Percentiles rank a stretch among this genome's conserved stretches.
phyloP scores from a whole-genome alignment of 1,284 basidiomycete genomes.

The Pascua sp. region DNA sequence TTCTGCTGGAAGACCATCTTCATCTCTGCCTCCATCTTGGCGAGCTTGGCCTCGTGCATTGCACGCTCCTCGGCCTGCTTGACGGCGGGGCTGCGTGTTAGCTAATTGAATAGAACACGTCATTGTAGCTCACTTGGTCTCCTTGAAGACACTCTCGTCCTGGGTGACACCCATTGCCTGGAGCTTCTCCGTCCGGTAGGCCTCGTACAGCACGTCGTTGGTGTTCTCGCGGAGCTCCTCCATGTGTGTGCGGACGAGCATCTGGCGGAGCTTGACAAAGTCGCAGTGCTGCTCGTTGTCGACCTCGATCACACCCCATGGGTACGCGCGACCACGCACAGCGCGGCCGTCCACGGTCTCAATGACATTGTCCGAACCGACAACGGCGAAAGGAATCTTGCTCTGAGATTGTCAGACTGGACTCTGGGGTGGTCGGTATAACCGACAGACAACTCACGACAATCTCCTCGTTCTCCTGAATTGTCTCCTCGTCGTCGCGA shows the following conservation, averaged over 20 bases:
- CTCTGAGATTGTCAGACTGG: constrained; percentile 49
- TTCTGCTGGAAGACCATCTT: constrained; percentile 99
- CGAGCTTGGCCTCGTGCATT: constrained; percentile 87
- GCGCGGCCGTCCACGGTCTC: constrained; percentile 76
- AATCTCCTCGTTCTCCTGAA: constrained; percentile 93
- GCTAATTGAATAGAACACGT: too few species aligned
- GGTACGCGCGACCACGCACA: constrained; percentile 88
- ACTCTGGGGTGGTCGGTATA: too few species aligned
- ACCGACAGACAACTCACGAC: too few species aligned
- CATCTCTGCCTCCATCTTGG: constrained; percentile 99
- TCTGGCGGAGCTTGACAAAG: constrained; percentile 96
- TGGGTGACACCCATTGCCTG: constrained; percentile 93
- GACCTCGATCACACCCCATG: constrained; percentile 96
- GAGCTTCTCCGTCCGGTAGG: constrained; percentile 92
- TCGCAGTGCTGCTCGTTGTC: constrained; percentile 98
- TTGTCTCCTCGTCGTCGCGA: constrained; percentile 93
- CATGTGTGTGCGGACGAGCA: constrained; percentile 98
- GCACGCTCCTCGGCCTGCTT: constrained; percentile 92
- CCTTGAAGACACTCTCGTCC: constrained; percentile 94
- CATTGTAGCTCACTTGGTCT: constrained; percentile 85
- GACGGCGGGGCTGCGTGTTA: constrained; percentile 69
- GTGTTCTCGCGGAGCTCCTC: constrained; percentile 95
- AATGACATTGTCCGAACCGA: constrained; percentile 82
- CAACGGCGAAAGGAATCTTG: constrained; percentile 96
- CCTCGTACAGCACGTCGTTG: constrained; percentile 88